Percentiles rank a stretch among this genome's conserved stretches.
phyloP scores from a whole-genome alignment of 2,329 filamentous ascomycete species.

The Ceratocystis variospora region DNA sequence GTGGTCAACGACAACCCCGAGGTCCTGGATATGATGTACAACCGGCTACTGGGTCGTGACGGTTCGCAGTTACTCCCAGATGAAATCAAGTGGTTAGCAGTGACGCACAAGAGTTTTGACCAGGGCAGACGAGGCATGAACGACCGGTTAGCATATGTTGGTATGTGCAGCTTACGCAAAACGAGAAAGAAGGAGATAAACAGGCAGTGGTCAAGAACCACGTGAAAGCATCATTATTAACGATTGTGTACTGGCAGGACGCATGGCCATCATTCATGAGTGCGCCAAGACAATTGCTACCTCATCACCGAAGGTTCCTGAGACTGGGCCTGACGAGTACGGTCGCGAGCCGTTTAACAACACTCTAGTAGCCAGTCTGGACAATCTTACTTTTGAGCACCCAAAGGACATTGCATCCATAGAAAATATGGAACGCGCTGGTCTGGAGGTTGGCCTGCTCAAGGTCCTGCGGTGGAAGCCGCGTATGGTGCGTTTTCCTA shows the following conservation, averaged over 20 bases:
- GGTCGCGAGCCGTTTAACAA: slow-evolving; percentile 55
- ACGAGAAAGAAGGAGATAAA: background rate
- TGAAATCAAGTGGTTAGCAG: slow-evolving; percentile 89
- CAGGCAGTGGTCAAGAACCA: background rate
- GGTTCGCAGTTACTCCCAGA: slow-evolving; percentile 66
- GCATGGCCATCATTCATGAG: slow-evolving; percentile 24
- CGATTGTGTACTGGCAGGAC: slow-evolving; percentile 20
- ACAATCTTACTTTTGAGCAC: slow-evolving; percentile 51
- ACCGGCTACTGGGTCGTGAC: slow-evolving; percentile 56
- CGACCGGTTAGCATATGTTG: slow-evolving; percentile 56
- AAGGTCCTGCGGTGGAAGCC: slow-evolving; percentile 82
- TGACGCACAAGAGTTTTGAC: slow-evolving; percentile 98
- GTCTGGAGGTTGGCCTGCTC: slow-evolving; percentile 53
- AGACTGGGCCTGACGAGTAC: slow-evolving; percentile 32
- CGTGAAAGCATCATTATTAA: background rate
- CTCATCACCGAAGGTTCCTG: slow-evolving; percentile 24
- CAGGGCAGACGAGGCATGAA: slow-evolving; percentile 91
- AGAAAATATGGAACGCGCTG: slow-evolving; percentile 53
- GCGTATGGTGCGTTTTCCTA: slow-evolving; percentile 46
- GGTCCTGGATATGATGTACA: slow-evolving; percentile 64
- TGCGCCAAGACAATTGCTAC: slow-evolving; percentile 44
- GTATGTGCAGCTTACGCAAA: slow-evolving; percentile 14
- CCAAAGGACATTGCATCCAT: slow-evolving; percentile 51
- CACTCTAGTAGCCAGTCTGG: slow-evolving; percentile 55
- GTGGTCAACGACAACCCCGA: slow-evolving; percentile 61